A percentile compares a stretch with the other conserved stretches of the same genome.
phyloP scores from a whole-genome alignment of 768 basidiomycete species.

The Rossbeevera mucosa region DNA sequence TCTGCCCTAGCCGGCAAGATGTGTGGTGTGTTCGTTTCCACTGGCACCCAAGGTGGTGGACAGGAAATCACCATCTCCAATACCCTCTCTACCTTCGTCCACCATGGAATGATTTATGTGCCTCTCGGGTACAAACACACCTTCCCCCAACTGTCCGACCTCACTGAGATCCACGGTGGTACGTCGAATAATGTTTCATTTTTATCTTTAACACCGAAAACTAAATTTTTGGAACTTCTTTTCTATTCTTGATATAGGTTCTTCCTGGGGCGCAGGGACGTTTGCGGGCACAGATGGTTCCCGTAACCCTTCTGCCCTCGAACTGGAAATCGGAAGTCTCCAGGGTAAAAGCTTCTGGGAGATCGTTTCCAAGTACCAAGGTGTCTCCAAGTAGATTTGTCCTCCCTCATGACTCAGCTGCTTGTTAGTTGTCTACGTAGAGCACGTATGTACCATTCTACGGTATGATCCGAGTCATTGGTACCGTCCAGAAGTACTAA shows the following conservation, averaged over 20 bases:
- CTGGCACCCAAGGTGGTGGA: constrained; percentile 46
- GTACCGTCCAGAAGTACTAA: neutral
- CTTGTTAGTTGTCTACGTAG: neutral
- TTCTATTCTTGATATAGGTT: constrained; percentile 38
- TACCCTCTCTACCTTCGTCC: constrained; percentile 44
- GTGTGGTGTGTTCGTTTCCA: constrained; percentile 43
- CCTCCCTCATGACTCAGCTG: neutral
- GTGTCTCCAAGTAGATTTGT: constrained; percentile 11
- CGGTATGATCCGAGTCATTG: neutral
- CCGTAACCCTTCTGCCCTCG: constrained; percentile 55
- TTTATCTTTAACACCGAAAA: neutral
- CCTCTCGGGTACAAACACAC: constrained; percentile 49
- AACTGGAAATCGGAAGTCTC: constrained; percentile 51
- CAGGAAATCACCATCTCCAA: constrained; percentile 38
- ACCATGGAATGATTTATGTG: constrained; percentile 52
- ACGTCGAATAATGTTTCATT: constrained; percentile 10
- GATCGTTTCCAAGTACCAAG: constrained; percentile 36
- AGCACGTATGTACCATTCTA: neutral
- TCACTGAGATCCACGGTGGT: constrained; percentile 46
- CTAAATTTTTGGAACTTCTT: neutral
- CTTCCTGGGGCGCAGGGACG: constrained; percentile 80
- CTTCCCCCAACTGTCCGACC: constrained; percentile 36
- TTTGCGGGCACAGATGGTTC: constrained; percentile 50
- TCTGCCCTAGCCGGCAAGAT: constrained; percentile 45
- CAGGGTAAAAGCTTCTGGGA: constrained; percentile 59